A percentile compares a stretch with the other conserved stretches of the same genome.
These are phyloP conservation scores for Selaginella moellendorffii DNA, from an alignment of 75 land plant species.

Conservation along the genomic window DNA sequence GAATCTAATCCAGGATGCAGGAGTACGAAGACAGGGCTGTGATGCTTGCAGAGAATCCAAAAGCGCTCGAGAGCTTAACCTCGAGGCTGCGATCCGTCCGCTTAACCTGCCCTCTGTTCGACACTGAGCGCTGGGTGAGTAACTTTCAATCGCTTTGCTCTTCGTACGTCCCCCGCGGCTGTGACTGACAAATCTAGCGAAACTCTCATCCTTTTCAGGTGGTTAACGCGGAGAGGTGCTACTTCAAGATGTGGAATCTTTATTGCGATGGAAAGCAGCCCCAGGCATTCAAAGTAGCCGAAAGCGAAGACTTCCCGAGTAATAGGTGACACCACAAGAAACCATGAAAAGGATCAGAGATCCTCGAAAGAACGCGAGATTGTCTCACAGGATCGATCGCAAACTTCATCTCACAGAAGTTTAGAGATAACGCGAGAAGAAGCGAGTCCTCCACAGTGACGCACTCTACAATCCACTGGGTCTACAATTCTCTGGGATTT, in stretches of 20 bases:
- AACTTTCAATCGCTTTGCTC: too few species aligned
- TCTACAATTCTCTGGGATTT: too few species aligned
- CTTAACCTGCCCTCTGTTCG: slow-evolving; percentile 79
- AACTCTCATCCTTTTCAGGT: slow-evolving; percentile 34
- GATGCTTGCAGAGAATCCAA: slow-evolving; percentile 43
- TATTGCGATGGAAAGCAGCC: slow-evolving; percentile 67
- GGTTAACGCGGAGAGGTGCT: slow-evolving; percentile 72
- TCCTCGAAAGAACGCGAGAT: too few species aligned
- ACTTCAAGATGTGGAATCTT: slow-evolving; percentile 98
- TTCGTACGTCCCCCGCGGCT: background rate
- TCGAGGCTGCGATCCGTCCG: slow-evolving; percentile 58
- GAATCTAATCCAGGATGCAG: slow-evolving; percentile 42
- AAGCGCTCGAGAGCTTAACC: slow-evolving; percentile 44
- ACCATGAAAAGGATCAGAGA: background rate
- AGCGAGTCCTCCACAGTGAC: too few species aligned
- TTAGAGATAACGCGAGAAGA: too few species aligned
- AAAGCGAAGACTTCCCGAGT: slow-evolving; percentile 80
- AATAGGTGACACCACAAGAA: background rate
- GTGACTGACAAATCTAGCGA: background rate
- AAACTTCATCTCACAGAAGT: too few species aligned
- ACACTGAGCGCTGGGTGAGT: slow-evolving; percentile 89
- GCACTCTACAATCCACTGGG: too few species aligned
- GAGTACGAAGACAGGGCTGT: slow-evolving; percentile 96
- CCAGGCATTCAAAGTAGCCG: slow-evolving; percentile 74
- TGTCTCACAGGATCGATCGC: too few species aligned